phyloP scores from a whole-genome alignment of 495 filamentous ascomycete species.

The Aspergillus carlsbadensis region DNA sequence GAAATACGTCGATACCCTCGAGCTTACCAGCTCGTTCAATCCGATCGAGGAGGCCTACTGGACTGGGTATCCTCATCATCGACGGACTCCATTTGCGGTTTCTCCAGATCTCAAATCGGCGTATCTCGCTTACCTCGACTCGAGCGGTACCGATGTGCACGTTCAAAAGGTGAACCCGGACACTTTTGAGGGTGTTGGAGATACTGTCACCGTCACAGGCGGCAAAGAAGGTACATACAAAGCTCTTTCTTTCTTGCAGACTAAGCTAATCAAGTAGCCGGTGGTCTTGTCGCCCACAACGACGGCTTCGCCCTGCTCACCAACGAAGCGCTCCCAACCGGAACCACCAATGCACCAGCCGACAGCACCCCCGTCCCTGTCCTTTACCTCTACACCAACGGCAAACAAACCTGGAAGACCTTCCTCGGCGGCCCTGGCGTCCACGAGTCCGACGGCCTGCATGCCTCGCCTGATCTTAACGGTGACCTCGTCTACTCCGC shows the following conservation, averaged over 20 bases:
- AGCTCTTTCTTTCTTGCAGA: background rate
- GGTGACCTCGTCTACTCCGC: constrained; percentile 55
- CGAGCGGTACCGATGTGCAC: constrained; percentile 47
- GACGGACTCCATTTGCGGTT: constrained; percentile 51
- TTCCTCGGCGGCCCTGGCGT: constrained; percentile 51
- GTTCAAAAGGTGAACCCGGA: constrained; percentile 46
- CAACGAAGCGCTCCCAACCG: constrained; percentile 47
- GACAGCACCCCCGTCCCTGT: constrained; percentile 45
- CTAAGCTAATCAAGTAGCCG: constrained; percentile 27
- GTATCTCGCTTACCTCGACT: constrained; percentile 52
- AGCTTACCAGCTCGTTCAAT: constrained; percentile 41
- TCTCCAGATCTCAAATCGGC: constrained; percentile 52
- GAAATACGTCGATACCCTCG: constrained; percentile 43
- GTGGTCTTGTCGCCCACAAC: constrained; percentile 53
- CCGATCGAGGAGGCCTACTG: constrained; percentile 53
- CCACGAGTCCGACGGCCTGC: constrained; percentile 38
- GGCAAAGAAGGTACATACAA: constrained; percentile 40
- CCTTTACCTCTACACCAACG: constrained; percentile 47
- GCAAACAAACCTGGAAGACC: constrained; percentile 49
- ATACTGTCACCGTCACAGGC: constrained; percentile 38
- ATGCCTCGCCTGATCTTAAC: constrained; percentile 51
- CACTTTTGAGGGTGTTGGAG: constrained; percentile 47
- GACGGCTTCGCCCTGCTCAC: constrained; percentile 56
- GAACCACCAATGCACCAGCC: constrained; percentile 44
- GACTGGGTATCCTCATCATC: constrained; percentile 53